Percentiles rank a stretch among this genome's conserved stretches.
Conservation (phyloP, 2,329 filamentous ascomycete genomes). For the Hirsutella minnesotensis region DNA sequence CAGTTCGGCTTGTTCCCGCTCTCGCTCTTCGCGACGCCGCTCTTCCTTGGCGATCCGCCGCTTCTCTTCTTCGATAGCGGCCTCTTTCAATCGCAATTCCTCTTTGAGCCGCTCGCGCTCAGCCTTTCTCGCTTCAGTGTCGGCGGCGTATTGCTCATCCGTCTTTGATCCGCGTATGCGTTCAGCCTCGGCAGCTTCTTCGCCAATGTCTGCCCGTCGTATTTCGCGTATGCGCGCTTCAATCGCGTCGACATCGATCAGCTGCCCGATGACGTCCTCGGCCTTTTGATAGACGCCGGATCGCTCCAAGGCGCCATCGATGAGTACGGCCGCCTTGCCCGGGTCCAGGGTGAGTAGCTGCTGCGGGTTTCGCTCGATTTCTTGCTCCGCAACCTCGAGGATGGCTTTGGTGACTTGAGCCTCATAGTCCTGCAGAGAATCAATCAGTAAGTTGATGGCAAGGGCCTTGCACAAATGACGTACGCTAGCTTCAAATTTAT, state of each 20-base stretch:
- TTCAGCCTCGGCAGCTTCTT: conserved; percentile 56
- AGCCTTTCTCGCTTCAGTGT: conserved; percentile 47
- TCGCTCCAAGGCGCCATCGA: conserved; percentile 68
- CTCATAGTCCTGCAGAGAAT: conserved; percentile 51
- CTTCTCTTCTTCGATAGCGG: conserved; percentile 50
- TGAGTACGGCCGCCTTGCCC: conserved; percentile 60
- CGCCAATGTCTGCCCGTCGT: conserved; percentile 55
- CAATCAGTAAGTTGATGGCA: not conserved
- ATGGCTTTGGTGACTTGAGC: conserved; percentile 53
- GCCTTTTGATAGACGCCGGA: conserved; percentile 65
- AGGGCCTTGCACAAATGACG: conserved; percentile 10
- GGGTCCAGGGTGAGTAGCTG: conserved; percentile 63
- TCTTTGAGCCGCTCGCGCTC: conserved; percentile 51
- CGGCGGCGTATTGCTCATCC: conserved; percentile 60
- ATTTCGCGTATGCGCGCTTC: conserved; percentile 59
- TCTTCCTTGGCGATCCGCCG: conserved; percentile 45
- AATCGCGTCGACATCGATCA: conserved; percentile 58
- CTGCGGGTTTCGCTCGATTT: conserved; percentile 63
- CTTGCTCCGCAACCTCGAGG: conserved; percentile 56
- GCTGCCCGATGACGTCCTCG: conserved; percentile 51
- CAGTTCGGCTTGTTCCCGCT: conserved; percentile 35
- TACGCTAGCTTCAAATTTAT: conserved; percentile 61
- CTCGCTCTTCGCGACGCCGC: conserved; percentile 36
- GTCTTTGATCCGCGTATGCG: conserved; percentile 54
- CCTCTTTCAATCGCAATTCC: conserved; percentile 46